Evolutionary conservation across 129 eudicot species (phyloP), one percentile per base, ranked within the genome.

Genomic region (Erigeron canadensis): DNA sequence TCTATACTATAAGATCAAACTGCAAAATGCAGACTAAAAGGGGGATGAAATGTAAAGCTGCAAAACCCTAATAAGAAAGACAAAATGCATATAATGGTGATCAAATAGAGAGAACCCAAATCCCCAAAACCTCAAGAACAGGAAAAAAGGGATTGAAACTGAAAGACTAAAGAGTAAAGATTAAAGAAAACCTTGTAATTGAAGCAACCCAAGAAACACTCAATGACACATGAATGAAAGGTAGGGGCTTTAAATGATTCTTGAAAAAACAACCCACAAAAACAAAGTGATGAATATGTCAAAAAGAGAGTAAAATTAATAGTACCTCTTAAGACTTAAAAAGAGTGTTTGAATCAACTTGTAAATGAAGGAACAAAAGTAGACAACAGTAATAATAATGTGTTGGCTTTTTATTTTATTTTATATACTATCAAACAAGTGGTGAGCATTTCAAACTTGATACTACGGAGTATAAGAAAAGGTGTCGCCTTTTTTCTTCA

Each of bases 71-170:
- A 61, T 55, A 73, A 64, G 10, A 72, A 47, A 4, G 34, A 67
- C 70, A 40, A 19, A 17, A 38, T 57, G 63, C 70, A 63, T 17
- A 69, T 46, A 77, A 17, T 61, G 78, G 70, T 38, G 60, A 44
- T 34, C 51, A 68, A 78, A 65, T 21, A 76, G 53, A 63, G 53
- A 63, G 70, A 80, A 79, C 87, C 84, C 87, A 84, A 69, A 69
- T 87, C 89, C 86, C 86, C 83, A 63, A 82, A 80, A 81, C 85
- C 82, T 85, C 84, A 78, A 85, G 80, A 67, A 60, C 72, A 75
- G 1, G 2, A 23, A 23, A 23, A 23, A 28, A 28, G 3, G 1
- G 34, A 28, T 28, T 28, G 34, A 28, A 70, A 18, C 38, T 43
- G 72, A 73, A 73, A 51, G 44, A 54, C 21, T n/a, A 13, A 54